Evolutionary conservation across 306 rosid species (phyloP).

Genomic region (Ammopiptanthus mongolicus): DNA sequence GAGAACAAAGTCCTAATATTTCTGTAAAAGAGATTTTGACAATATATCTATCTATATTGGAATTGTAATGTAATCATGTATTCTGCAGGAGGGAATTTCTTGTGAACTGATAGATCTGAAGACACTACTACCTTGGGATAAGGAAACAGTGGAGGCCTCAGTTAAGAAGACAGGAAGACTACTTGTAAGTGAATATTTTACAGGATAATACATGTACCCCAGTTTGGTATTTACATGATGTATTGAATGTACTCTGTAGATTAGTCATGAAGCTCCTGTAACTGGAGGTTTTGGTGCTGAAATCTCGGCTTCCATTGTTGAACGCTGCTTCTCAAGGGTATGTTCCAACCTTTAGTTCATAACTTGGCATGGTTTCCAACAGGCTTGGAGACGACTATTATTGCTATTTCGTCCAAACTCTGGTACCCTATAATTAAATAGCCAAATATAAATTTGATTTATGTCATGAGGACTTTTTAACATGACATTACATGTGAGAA

Average conservation of each 20-base stretch:
- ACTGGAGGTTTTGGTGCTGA: slow-evolving; percentile 99
- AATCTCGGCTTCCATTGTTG: slow-evolving; percentile 83
- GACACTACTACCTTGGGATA: slow-evolving; percentile 97
- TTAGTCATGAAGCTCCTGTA: slow-evolving; percentile 97
- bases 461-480: background rate
- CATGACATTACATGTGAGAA: background rate
- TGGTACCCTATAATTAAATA: background rate
- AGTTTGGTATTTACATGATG: background rate
- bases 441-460: background rate
- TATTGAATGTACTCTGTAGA: slow-evolving; percentile 36
- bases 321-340: slow-evolving; percentile 94
- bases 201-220: background rate
- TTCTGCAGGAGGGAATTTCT: slow-evolving; percentile 85
- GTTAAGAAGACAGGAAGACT: slow-evolving; percentile 90
- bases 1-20: background rate
- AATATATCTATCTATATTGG: background rate
- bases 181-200: slow-evolving; percentile 57
- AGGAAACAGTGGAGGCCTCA: slow-evolving; percentile 88
- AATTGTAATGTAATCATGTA: slow-evolving; percentile 3
- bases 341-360: slow-evolving; percentile 13
- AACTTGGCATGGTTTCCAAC: background rate
- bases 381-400: background rate
- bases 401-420: background rate
- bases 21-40: background rate
- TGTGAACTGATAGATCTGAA: slow-evolving; percentile 89